Conservation (phyloP, 2,329 filamentous ascomycete species). For the Ascochyta koolunga region DNA sequence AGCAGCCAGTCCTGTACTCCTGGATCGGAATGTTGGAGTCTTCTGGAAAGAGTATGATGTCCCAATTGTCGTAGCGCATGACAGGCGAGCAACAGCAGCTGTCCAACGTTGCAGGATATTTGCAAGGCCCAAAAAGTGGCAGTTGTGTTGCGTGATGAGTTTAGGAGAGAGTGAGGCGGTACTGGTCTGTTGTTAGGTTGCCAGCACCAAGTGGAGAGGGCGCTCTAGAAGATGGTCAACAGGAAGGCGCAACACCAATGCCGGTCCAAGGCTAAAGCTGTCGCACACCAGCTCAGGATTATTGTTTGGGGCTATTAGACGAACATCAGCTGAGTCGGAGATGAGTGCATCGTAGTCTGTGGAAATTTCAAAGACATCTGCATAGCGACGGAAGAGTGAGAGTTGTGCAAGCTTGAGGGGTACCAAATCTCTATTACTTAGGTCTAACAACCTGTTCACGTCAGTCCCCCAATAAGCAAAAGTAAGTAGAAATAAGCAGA, state of each 20-base stretch:
- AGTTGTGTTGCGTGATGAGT: conserved; percentile 9
- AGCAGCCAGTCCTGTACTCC: conserved; percentile 82
- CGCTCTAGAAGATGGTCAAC: background rate
- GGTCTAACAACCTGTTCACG: background rate
- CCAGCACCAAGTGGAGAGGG: background rate
- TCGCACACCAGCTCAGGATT: background rate
- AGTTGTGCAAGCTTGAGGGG: background rate
- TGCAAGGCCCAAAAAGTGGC: conserved; percentile 27
- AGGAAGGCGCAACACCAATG: background rate
- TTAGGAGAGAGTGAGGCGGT: conserved; percentile 11
- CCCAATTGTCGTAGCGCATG: conserved; percentile 89
- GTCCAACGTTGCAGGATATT: conserved; percentile 12
- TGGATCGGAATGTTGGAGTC: conserved; percentile 73
- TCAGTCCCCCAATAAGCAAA: background rate
- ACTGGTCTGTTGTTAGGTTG: background rate
- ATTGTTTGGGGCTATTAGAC: background rate
- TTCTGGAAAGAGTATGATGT: conserved; percentile 77
- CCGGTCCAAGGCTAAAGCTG: background rate
- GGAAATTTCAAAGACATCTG: background rate
- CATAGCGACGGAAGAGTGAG: background rate
- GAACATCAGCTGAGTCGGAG: background rate
- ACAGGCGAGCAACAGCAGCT: conserved; percentile 37
- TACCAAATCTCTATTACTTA: background rate
- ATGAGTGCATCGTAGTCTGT: background rate
- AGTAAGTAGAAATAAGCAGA: too few species aligned